phyloP scores from a whole-genome alignment of 768 basidiomycete species.

The Boletus patriciae region DNA sequence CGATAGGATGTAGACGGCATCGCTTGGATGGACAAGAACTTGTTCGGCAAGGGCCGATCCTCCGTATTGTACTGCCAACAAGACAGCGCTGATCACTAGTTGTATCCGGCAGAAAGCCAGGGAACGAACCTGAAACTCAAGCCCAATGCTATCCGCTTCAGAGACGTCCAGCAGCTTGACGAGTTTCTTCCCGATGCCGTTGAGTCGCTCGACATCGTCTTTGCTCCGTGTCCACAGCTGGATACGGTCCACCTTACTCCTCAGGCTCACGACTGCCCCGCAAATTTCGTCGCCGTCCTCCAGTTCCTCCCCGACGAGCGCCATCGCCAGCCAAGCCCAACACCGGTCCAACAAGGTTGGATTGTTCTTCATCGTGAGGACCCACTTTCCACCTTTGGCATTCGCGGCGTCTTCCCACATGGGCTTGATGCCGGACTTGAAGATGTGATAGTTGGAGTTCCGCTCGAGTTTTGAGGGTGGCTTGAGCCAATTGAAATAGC shows the following conservation, averaged over 20 bases:
- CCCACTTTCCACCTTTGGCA: constrained; percentile 93
- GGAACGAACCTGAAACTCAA: constrained; percentile 81
- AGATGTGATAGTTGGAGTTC: constrained; percentile 93
- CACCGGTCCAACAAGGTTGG: constrained; percentile 77
- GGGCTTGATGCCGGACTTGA: constrained; percentile 91
- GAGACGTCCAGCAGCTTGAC: constrained; percentile 82
- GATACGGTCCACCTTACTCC: constrained; percentile 85
- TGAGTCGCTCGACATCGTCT: constrained; percentile 83
- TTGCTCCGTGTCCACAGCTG: constrained; percentile 89
- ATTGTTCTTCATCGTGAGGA: constrained; percentile 87
- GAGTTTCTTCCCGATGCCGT: constrained; percentile 79
- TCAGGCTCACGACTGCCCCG: constrained; percentile 82
- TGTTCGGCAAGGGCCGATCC: constrained; percentile 76
- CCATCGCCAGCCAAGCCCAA: constrained; percentile 91
- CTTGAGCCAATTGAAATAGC: constrained; percentile 93
- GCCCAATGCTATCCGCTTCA: constrained; percentile 79
- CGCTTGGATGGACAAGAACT: constrained; percentile 78
- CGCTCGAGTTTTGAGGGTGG: constrained; percentile 85
- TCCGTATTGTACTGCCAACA: constrained; percentile 75
- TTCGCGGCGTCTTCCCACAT: constrained; percentile 98
- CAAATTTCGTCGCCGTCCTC: constrained; percentile 74
- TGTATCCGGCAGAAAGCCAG: neutral
- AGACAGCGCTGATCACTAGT: neutral
- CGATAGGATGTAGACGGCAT: constrained; percentile 67
- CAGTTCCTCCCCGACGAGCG: constrained; percentile 69